A percentile compares a stretch with the other conserved stretches of the same genome.
phyloP scores from a whole-genome alignment of 78 protist genomes.

The Cavenderia fasciculata region DNA sequence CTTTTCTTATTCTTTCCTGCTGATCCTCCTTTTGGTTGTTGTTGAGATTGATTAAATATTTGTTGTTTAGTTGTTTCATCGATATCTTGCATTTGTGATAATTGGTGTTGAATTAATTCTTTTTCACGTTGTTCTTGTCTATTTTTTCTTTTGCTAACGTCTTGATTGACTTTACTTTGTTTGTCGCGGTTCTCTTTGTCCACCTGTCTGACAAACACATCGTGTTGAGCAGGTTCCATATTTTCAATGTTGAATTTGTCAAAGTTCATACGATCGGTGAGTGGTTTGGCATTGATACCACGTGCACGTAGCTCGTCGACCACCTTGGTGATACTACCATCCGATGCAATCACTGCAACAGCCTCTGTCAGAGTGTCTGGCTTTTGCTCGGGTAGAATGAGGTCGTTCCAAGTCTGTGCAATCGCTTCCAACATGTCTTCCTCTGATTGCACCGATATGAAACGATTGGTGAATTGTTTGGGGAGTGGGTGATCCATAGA shows the following conservation, averaged over 20 bases:
- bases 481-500: neutral
- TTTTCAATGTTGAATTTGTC: constrained; percentile 19
- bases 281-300: constrained; percentile 27
- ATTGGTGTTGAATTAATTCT: neutral
- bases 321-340: constrained; percentile 24
- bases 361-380: constrained; percentile 5
- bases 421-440: constrained; percentile 19
- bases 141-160: neutral
- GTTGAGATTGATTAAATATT: neutral
- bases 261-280: constrained; percentile 23
- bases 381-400: neutral
- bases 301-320: neutral
- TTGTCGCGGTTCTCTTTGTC: neutral
- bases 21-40: neutral
- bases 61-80: neutral
- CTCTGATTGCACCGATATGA: constrained; percentile 33
- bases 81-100: neutral
- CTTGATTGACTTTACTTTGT: neutral
- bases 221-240: neutral
- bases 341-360: constrained; percentile 24
- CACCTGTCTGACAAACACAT: neutral
- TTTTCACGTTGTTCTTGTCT: neutral
- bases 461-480: neutral
- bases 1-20: neutral
- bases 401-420: neutral